A percentile compares a stretch with the other conserved stretches of the same genome.
Evolutionary conservation across 2,329 filamentous ascomycete genomes (phyloP).

Genomic region (Calonectria leucothoes): DNA sequence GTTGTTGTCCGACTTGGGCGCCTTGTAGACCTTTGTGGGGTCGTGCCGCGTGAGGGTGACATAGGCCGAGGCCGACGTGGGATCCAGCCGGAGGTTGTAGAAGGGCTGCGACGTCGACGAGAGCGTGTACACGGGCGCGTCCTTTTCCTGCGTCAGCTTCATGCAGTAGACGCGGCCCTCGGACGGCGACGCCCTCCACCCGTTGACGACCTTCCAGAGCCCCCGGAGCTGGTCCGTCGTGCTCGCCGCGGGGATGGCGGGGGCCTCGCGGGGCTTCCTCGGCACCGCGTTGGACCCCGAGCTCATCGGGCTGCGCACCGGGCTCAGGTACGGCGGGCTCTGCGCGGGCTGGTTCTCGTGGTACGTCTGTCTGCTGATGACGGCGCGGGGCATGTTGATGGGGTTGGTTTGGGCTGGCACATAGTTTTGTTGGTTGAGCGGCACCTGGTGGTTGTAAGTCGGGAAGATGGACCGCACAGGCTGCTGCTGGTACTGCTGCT

Average conservation of each 20-base stretch:
- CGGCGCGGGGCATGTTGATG: conserved; percentile 70
- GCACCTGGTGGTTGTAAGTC: conserved; percentile 74
- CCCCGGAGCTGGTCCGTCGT: conserved; percentile 72
- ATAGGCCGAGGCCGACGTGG: conserved; percentile 72
- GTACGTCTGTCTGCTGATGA: conserved; percentile 75
- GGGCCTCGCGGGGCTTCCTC: conserved; percentile 53
- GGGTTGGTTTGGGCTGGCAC: conserved; percentile 75
- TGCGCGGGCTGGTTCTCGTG: conserved; percentile 36
- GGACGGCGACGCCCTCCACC: conserved; percentile 71
- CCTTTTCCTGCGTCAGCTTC: conserved; percentile 64
- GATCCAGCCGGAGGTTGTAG: conserved; percentile 73
- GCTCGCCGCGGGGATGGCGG: conserved; percentile 61
- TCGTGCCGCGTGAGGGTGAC: conserved; percentile 70
- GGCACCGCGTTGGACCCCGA: conserved; percentile 39
- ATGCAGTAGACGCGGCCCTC: conserved; percentile 71
- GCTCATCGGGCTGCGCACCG: conserved; percentile 37
- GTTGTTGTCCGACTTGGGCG: conserved; percentile 44
- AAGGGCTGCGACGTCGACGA: conserved; percentile 72
- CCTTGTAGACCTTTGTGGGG: conserved; percentile 67
- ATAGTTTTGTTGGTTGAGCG: conserved; percentile 77
- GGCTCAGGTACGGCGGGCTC: conserved; percentile 35
- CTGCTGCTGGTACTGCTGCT: conserved; percentile 33
- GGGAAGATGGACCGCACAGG: conserved; percentile 80
- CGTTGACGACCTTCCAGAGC: conserved; percentile 77
- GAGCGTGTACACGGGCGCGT: conserved; percentile 75